Evolutionary conservation across 352 stramenopile species (phyloP).

Genomic region (Globisporangium iwayamae): DNA sequence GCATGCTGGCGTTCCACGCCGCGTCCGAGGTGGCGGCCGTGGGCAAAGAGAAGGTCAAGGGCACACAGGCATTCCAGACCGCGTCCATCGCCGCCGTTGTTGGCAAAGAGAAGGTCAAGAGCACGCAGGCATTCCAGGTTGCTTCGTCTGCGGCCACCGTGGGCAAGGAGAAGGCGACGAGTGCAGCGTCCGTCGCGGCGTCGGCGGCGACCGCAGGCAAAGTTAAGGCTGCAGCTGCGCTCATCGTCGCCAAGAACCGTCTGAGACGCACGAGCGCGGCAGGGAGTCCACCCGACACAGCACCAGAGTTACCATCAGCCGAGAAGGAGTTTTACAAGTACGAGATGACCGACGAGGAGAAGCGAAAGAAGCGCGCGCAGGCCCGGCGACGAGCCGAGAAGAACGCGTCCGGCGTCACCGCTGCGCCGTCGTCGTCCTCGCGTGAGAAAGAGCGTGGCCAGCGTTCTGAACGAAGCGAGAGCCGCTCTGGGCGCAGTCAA

Average conservation of each 20-base stretch:
- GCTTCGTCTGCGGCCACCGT: constrained; percentile 43
- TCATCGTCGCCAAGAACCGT: constrained; percentile 62
- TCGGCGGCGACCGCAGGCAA: constrained; percentile 47
- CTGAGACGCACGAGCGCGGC: constrained; percentile 30
- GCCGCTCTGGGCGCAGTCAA: constrained; percentile 10
- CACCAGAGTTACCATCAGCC: constrained; percentile 33
- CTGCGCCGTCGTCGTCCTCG: constrained; percentile 2
- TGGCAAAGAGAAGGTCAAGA: constrained; percentile 53
- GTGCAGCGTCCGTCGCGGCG: constrained; percentile 35
- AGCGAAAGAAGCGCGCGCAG: constrained; percentile 64
- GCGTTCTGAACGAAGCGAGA: constrained; percentile 14
- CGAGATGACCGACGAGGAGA: constrained; percentile 79
- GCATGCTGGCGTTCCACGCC: constrained; percentile 23
- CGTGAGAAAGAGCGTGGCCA: constrained; percentile 9
- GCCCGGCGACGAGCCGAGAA: constrained; percentile 58
- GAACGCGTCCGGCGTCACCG: constrained; percentile 34
- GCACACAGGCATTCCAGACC: constrained; percentile 51
- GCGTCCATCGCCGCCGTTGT: constrained; percentile 44
- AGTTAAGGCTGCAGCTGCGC: constrained; percentile 44
- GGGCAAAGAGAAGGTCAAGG: constrained; percentile 37
- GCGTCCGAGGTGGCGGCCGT: constrained; percentile 25
- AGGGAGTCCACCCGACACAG: constrained; percentile 15
- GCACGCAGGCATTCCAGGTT: constrained; percentile 38
- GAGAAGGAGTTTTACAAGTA: constrained; percentile 81
- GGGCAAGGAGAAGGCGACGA: constrained; percentile 53